phyloP scores from a whole-genome alignment of 352 stramenopile genomes.

The Hyaloperonospora brassicae region DNA sequence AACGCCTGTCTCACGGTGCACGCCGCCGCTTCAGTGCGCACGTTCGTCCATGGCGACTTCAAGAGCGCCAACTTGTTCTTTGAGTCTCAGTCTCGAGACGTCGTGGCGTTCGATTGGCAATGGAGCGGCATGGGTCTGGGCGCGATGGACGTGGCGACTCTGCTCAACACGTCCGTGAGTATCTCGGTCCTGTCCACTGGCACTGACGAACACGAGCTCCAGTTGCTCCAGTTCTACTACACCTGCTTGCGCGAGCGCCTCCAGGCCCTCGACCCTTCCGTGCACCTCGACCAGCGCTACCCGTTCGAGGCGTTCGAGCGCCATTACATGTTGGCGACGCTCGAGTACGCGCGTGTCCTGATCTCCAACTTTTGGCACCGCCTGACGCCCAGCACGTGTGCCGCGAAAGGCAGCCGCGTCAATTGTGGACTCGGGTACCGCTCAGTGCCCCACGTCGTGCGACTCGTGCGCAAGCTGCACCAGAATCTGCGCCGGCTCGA shows the following conservation, averaged over 20 bases:
- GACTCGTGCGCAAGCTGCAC: slow-evolving; percentile 45
- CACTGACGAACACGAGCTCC: slow-evolving; percentile 21
- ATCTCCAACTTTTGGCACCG: slow-evolving; percentile 55
- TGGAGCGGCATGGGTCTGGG: slow-evolving; percentile 57
- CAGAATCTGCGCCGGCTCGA: slow-evolving; percentile 29
- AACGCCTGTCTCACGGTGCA: slow-evolving; percentile 31
- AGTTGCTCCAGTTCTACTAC: slow-evolving; percentile 54
- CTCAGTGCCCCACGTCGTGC: slow-evolving; percentile 51
- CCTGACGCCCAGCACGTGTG: slow-evolving; percentile 42
- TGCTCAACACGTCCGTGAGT: slow-evolving; percentile 57
- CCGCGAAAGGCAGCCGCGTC: slow-evolving; percentile 29
- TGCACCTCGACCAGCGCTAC: slow-evolving; percentile 21
- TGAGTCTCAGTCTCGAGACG: slow-evolving; percentile 26
- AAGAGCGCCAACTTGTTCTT: slow-evolving; percentile 75
- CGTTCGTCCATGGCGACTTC: slow-evolving; percentile 59
- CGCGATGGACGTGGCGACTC: slow-evolving; percentile 54
- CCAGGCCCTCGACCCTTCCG: slow-evolving; percentile 4
- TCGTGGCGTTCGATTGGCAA: slow-evolving; percentile 70
- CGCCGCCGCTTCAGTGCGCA: slow-evolving; percentile 18
- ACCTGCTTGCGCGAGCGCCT: slow-evolving; percentile 24
- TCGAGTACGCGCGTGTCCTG: slow-evolving; percentile 60
- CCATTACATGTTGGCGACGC: slow-evolving; percentile 48
- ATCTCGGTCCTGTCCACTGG: slow-evolving; percentile 30
- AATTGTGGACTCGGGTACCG: slow-evolving; percentile 72
- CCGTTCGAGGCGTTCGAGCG: slow-evolving; percentile 43